phyloP scores from a whole-genome alignment of 1,284 basidiomycete genomes.

The Volvariella volvacea region DNA sequence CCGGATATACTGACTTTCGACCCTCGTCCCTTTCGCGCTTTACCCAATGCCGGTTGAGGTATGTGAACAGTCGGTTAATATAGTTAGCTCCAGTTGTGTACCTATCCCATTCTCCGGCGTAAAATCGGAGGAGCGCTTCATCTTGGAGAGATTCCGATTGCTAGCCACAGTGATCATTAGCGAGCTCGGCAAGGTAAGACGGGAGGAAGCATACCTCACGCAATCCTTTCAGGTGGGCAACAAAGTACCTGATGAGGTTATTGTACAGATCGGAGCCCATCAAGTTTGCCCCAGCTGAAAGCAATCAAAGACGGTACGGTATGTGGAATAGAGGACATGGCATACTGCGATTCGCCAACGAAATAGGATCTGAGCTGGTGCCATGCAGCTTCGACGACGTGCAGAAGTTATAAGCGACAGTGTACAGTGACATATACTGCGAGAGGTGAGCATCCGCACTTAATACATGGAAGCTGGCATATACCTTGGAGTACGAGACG shows the following conservation, averaged over 20 bases:
- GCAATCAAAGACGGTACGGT: slow-evolving; percentile 4
- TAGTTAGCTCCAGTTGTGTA: slow-evolving; percentile 97
- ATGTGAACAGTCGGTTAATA: slow-evolving; percentile 93
- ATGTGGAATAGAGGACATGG: background rate
- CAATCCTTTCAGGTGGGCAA: slow-evolving; percentile 70
- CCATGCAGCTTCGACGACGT: slow-evolving; percentile 81
- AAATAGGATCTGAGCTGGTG: slow-evolving; percentile 19
- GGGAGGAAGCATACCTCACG: slow-evolving; percentile 36
- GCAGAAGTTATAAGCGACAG: slow-evolving; percentile 95
- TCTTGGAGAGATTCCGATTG: slow-evolving; percentile 78
- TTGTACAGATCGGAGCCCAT: slow-evolving; percentile 95
- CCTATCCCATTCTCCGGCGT: slow-evolving; percentile 90
- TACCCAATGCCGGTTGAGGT: slow-evolving; percentile 98
- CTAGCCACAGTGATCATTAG: slow-evolving; percentile 30
- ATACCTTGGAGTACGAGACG: slow-evolving; percentile 72
- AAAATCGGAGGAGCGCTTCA: slow-evolving; percentile 85
- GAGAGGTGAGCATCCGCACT: background rate
- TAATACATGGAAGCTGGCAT: background rate
- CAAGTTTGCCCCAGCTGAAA: slow-evolving; percentile 81
- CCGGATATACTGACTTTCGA: slow-evolving; percentile 88
- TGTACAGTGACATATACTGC: slow-evolving; percentile 89
- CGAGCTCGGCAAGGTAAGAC: background rate
- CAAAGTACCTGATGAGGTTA: slow-evolving; percentile 82
- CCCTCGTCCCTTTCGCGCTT: slow-evolving; percentile 98
- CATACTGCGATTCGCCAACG: slow-evolving; percentile 28